These are phyloP conservation scores for Clitoria ternatea DNA, from an alignment of 306 rosid genomes.

Conservation along the genomic window DNA sequence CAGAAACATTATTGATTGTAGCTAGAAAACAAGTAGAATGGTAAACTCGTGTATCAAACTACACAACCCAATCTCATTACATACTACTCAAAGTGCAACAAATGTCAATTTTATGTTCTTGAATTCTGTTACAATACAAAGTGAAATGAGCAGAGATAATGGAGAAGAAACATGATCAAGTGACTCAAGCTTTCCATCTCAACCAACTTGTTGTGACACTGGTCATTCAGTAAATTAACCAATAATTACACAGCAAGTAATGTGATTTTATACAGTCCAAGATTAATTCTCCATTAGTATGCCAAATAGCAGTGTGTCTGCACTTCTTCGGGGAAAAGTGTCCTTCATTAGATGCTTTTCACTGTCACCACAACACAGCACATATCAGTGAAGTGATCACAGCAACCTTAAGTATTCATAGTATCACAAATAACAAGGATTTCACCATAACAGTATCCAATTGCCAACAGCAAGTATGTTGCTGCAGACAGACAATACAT, in stretches of 20 bases:
- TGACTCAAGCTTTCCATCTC: not conserved
- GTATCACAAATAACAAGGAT: not conserved
- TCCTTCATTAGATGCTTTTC: not conserved
- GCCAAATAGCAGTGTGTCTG: not conserved
- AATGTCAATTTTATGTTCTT: not conserved
- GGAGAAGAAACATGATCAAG: not conserved
- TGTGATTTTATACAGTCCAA: not conserved
- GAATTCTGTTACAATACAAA: not conserved
- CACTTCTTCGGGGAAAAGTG: slow-evolving; percentile 2
- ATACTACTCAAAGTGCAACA: not conserved
- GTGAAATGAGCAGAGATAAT: not conserved
- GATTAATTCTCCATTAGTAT: not conserved
- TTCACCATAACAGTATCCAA: not conserved
- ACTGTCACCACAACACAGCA: not conserved
- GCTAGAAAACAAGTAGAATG: not conserved
- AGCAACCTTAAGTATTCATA: not conserved
- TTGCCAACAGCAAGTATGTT: not conserved
- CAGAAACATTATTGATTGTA: not conserved
- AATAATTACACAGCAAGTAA: slow-evolving; percentile 1
- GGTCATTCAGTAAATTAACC: slow-evolving; percentile 5
- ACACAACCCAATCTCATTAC: not conserved
- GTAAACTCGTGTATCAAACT: not conserved
- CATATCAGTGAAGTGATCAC: not conserved
- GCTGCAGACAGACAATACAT: too few relatives aligned
- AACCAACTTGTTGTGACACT: not conserved